Base-by-base conservation (phyloP, 2,329 filamentous ascomycete species). In the Plectosphaerella plurivora region DNA sequence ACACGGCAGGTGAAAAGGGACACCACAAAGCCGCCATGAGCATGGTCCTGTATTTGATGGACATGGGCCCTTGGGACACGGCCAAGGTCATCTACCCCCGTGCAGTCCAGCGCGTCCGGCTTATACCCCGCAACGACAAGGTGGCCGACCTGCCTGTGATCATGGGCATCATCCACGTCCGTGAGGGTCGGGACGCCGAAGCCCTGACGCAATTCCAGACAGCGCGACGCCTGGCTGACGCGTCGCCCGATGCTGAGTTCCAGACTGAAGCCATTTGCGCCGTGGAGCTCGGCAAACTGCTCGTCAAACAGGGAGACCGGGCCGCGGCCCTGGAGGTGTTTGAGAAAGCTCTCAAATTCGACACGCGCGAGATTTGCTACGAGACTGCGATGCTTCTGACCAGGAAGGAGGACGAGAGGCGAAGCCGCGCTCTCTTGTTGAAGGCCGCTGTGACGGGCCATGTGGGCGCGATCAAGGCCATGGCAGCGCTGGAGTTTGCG, bases 1-100 rank as follows among this genome's bases (percentile, higher is more conserved):
- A 61, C 36, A 59, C 62, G 5, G 69, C 70, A 10, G 64, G 68
- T 1, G 62, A 60, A 14, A 58, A 61, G 49, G 64, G 67, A 28
- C 58, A 66, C 50, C 56, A 55, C 4, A 54, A 60, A 25, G 63
- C 69, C 16, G 68, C 65, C 28, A 33, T 33, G 8, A 33, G 8
- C 8, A 5, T 33, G 28, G 11, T 9, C 28, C 28, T 10, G 28
- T 12, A 33, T 12, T 33, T 33, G 28, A 33, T 33, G 8, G 28
- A 33, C 8, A 33, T 33, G 28, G 28, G 28, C 8, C 4, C 8
- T 12, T 33, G 28, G 28, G 28, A 33, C 3, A 10, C 28, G 7
- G 28, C 28, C 11, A 33, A 12, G 28, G 28, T 2, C 28, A 33
- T 33, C 28, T 33, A 33, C 28, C 28, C 28, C 28, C 28, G 28